Evolutionary conservation across 108 stramenopile genomes (phyloP), one percentile per base, ranked within the genome.

Genomic region (Nitzschia putrida): DNA sequence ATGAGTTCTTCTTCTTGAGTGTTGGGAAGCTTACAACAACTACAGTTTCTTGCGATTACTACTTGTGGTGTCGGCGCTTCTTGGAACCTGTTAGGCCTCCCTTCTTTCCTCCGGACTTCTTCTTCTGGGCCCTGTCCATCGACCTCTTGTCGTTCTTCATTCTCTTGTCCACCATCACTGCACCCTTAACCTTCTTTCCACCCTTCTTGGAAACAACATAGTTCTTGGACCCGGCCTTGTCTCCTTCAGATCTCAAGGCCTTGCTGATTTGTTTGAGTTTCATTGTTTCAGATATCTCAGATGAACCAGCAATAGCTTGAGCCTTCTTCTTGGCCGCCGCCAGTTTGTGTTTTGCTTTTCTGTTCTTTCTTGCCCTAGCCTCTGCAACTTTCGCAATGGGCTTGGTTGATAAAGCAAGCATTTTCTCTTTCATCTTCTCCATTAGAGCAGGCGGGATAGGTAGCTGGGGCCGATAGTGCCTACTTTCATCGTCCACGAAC

Each of bases 341-440:
- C 22, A 98, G 80, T 58, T 96, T 93, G 29, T 68, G 53, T 40
- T 84, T 78, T 11, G 94, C 96, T 64, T 92, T 80, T 68, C 87
- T 89, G 49, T 75, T 84, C 86, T 99, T 99, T 42, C 99, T 77
- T 3, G 96, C 96, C 21, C 98, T 85, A 7, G 99, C 99, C 78
- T 99, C 99, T 14, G 97, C 98, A 18, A 99, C 99, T 80, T 99
- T 99, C 26, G 94, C 90, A 64, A 99, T 99, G 24, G 97, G 98
- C 67, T 93, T 96, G 8, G 86, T 80, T 1, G 97, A 83, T 22
- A 98, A 54, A 18, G 84, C 88, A 58, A 94, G 43, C 72, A 94
- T 89, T 65, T 90, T 93, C 26, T 81, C 85, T 68, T 97, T 96
- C 89, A 99, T 98, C 78, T 98, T 94, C 22, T 93, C 97, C 56